These are phyloP conservation scores for Gossypium stocksii DNA, from an alignment of 345 rosid genomes.

Conservation along the genomic window DNA sequence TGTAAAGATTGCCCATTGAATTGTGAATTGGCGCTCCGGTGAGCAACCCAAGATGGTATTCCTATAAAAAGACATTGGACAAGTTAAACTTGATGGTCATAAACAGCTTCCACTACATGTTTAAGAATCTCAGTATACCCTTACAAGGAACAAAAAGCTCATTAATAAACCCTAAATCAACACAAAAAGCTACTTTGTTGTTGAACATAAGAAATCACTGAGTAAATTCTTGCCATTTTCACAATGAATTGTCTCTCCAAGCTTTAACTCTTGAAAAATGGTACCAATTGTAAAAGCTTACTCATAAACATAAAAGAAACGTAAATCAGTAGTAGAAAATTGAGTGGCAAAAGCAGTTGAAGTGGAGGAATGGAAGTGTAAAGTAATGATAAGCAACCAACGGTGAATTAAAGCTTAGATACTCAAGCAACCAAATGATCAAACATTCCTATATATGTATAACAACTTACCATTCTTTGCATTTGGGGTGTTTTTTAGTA, in stretches of 20 bases:
- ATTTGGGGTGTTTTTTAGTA: neutral
- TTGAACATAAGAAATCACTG: neutral
- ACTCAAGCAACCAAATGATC: neutral
- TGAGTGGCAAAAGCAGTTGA: neutral
- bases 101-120: neutral
- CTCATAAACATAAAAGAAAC: neutral
- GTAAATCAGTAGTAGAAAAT: neutral
- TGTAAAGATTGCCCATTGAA: conserved; percentile 46
- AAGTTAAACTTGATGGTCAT: neutral
- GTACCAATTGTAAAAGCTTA: neutral
- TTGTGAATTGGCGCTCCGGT: conserved; percentile 34
- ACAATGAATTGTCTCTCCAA: neutral
- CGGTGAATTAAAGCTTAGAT: neutral
- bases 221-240: neutral
- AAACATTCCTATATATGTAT: neutral
- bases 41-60: conserved; percentile 34
- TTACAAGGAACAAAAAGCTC: neutral
- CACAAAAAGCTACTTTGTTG: neutral
- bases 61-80: conserved; percentile 27
- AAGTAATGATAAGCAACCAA: neutral
- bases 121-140: neutral
- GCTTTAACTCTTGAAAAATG: neutral
- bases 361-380: too few species aligned
- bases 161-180: neutral
- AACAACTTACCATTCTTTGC: neutral